Percentiles rank a stretch among this genome's conserved stretches.
These are phyloP conservation scores for Lachnellula willkommii DNA, from an alignment of 2,329 filamentous ascomycete genomes.

Conservation along the genomic window DNA sequence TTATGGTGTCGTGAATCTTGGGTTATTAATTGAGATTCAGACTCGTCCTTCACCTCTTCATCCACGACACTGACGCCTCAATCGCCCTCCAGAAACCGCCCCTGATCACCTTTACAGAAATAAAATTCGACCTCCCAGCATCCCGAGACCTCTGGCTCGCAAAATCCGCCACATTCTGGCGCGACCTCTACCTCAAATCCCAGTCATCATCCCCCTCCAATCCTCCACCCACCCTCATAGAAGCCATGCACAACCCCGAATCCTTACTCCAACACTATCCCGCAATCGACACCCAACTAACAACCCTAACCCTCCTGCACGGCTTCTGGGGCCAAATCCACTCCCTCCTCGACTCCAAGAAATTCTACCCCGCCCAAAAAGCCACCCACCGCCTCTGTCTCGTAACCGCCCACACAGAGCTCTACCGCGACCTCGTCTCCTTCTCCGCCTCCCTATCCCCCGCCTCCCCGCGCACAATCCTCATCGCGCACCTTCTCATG, in stretches of 20 bases:
- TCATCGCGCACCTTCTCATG: slow-evolving; percentile 45
- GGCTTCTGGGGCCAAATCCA: slow-evolving; percentile 60
- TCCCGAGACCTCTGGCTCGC: slow-evolving; percentile 61
- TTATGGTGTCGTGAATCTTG: not conserved
- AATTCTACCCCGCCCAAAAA: slow-evolving; percentile 34
- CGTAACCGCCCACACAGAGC: slow-evolving; percentile 45
- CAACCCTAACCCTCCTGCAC: slow-evolving; percentile 57
- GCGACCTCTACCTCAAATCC: slow-evolving; percentile 46
- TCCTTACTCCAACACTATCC: slow-evolving; percentile 38
- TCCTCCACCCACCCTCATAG: not conserved
- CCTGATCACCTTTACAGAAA: slow-evolving; percentile 62
- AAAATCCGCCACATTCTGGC: slow-evolving; percentile 59
- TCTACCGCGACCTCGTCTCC: slow-evolving; percentile 58
- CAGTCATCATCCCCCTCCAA: not conserved
- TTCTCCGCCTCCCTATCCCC: slow-evolving; percentile 21
- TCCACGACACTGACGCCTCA: slow-evolving; percentile 61
- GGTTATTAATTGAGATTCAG: slow-evolving; percentile 26
- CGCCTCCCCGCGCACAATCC: slow-evolving; percentile 27
- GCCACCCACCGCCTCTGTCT: slow-evolving; percentile 24
- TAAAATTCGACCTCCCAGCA: slow-evolving; percentile 60
- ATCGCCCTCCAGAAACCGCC: slow-evolving; percentile 62
- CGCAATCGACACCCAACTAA: slow-evolving; percentile 35
- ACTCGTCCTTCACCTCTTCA: slow-evolving; percentile 60
- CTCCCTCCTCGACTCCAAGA: slow-evolving; percentile 56
- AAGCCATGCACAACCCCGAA: slow-evolving; percentile 11